Evolutionary conservation across 805 yeast species (phyloP), one percentile per base, ranked within the genome.

Genomic region (Danielia oregonensis): DNA sequence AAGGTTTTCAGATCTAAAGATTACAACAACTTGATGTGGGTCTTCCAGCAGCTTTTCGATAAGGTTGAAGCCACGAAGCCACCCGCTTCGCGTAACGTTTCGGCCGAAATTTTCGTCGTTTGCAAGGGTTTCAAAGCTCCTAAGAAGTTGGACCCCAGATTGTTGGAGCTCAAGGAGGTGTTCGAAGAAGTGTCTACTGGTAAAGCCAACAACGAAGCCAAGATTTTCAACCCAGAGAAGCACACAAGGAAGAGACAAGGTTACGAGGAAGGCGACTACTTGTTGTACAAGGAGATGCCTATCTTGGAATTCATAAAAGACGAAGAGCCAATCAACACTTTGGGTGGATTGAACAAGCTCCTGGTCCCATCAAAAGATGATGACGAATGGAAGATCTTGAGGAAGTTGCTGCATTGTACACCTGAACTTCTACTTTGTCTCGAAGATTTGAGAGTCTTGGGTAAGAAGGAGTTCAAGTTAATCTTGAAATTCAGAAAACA

Each of bases 61-160:
- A 89, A 84, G 55, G 97, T 93, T 35, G 97, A 93, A 61, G 99
- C 99, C 13, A 93, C 99, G 0, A 93, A 93, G 57, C 99, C 99
- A 6, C 97, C 99, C 6, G 89, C 97, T 6, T 88, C 97, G 24
- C 89, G 99, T 80, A 88, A 87, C 62, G 99, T 93, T 22, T 91
- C 97, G 57, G 99, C 99, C 2, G 99, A 93, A 71, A 93, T 93
- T 54, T 93, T 93, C 56, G 98, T 93, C 30, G 97, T 89, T 24
- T 93, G 99, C 65, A 81, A 81, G 59, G 94, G 94, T 9, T 93
- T 85, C 69, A 91, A 89, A 60, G 96, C 97, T 10, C 98, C 99
- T 31, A 86, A 89, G 59, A 87, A 84, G 57, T 61, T 93, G 43
- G 99, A 93, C 63, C 96, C 97, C 31, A 77, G 95, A 52, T 69